Percentiles rank a stretch among this genome's conserved stretches.
phyloP scores from a whole-genome alignment of 208 protist species.

The Acanthamoeba castellanii region DNA sequence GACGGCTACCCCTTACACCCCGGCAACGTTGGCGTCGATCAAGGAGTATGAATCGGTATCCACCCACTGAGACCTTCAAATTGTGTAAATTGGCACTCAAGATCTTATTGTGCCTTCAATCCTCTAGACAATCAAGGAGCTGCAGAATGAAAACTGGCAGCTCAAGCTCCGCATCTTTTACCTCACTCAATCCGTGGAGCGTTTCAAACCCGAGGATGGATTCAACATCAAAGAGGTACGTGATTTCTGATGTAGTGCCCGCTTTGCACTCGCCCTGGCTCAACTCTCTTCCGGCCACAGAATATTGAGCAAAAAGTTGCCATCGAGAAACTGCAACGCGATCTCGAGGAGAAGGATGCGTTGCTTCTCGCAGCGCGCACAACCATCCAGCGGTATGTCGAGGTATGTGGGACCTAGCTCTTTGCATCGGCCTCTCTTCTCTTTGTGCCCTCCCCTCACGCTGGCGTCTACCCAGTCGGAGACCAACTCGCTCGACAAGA shows the following conservation, averaged over 20 bases:
- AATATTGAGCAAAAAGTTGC: slow-evolving; percentile 38
- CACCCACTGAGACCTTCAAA: neutral
- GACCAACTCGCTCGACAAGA: neutral
- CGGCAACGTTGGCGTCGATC: slow-evolving; percentile 31
- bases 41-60: slow-evolving; percentile 58
- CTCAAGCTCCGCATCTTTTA: slow-evolving; percentile 55
- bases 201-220: slow-evolving; percentile 58
- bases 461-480: neutral
- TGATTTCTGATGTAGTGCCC: neutral
- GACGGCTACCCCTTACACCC: neutral
- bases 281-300: neutral
- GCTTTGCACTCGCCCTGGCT: neutral
- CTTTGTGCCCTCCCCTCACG: neutral
- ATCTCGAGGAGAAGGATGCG: slow-evolving; percentile 29
- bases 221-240: slow-evolving; percentile 41
- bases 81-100: neutral
- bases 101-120: neutral
- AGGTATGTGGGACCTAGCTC: neutral
- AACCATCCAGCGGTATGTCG: slow-evolving; percentile 34
- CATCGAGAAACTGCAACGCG: slow-evolving; percentile 32
- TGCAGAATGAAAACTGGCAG: slow-evolving; percentile 64
- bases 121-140: slow-evolving; percentile 19
- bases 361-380: slow-evolving; percentile 1
- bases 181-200: slow-evolving; percentile 54
- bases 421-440: neutral